These are phyloP conservation scores for Pythium rhizo-oryzae DNA, from an alignment of 352 stramenopile genomes.

Conservation along the genomic window DNA sequence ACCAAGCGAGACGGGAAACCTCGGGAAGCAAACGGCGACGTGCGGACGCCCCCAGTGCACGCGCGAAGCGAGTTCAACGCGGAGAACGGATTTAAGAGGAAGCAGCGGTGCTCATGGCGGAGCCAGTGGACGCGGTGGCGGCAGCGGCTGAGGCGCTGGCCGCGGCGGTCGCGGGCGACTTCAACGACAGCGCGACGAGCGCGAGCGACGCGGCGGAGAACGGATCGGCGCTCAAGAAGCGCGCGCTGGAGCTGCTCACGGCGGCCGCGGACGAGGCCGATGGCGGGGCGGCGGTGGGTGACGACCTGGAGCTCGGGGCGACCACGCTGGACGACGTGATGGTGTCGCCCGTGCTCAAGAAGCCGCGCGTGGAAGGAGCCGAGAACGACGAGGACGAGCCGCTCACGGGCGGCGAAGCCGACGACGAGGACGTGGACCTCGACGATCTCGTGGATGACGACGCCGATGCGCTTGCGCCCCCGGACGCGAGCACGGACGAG, in stretches of 20 bases:
- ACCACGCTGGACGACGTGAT: slow-evolving; percentile 75
- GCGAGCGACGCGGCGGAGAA: not conserved
- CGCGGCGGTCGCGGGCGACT: slow-evolving; percentile 14
- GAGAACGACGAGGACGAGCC: slow-evolving; percentile 14
- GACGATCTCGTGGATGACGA: slow-evolving; percentile 21
- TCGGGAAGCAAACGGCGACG: not conserved
- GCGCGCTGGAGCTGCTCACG: slow-evolving; percentile 23
- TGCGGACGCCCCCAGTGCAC: not conserved
- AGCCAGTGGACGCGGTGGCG: slow-evolving; percentile 23
- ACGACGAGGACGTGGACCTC: slow-evolving; percentile 14
- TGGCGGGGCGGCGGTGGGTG: not conserved
- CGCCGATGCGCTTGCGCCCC: slow-evolving; percentile 24
- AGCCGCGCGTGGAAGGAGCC: slow-evolving; percentile 37
- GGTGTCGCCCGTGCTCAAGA: slow-evolving; percentile 53
- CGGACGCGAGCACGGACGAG: slow-evolving; percentile 31
- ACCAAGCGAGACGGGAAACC: not conserved
- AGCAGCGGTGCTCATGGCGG: slow-evolving; percentile 11
- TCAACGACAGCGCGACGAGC: slow-evolving; percentile 6
- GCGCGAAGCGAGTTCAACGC: not conserved
- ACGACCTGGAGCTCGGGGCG: slow-evolving; percentile 32
- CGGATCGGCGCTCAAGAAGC: slow-evolving; percentile 21
- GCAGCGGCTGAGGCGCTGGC: slow-evolving; percentile 25
- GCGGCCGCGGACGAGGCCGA: slow-evolving; percentile 17
- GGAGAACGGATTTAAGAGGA: not conserved
- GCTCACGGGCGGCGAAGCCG: slow-evolving; percentile 18